A percentile compares a stretch with the other conserved stretches of the same genome.
Evolutionary conservation across 2,329 filamentous ascomycete genomes (phyloP).

Genomic region (Cadophora sp.): DNA sequence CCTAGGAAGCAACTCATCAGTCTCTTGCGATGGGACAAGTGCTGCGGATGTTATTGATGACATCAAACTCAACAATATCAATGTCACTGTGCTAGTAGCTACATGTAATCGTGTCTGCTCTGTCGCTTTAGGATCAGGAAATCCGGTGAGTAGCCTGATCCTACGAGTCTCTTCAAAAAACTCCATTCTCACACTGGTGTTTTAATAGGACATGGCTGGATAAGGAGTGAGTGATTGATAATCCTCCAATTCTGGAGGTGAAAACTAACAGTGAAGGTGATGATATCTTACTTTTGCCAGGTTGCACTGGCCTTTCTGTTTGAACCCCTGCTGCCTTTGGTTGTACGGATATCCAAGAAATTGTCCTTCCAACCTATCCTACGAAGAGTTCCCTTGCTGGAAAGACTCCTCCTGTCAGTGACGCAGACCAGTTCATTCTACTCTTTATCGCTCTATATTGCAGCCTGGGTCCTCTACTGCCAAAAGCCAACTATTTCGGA

Average conservation of each 20-base stretch:
- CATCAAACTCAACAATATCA: not conserved
- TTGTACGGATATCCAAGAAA: not conserved
- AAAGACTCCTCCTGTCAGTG: not conserved
- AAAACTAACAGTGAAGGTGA: not conserved
- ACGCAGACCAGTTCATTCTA: not conserved
- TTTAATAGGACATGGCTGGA: slow-evolving; percentile 2
- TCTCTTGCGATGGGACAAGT: not conserved
- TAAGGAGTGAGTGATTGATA: not conserved
- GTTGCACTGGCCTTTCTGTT: not conserved
- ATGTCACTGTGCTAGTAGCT: not conserved
- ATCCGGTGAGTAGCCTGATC: not conserved
- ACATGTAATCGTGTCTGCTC: not conserved
- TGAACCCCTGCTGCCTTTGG: not conserved
- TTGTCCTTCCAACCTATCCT: not conserved
- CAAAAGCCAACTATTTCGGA: not conserved
- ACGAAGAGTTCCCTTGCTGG: not conserved
- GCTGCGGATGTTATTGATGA: not conserved
- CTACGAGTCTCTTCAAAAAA: not conserved
- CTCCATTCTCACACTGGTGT: not conserved
- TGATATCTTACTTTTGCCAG: slow-evolving; percentile 4
- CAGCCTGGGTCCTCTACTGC: not conserved
- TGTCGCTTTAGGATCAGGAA: slow-evolving; percentile 2
- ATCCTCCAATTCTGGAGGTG: not conserved
- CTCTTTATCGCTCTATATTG: not conserved
- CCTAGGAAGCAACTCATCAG: not conserved